phyloP scores from a whole-genome alignment of 306 rosid genomes.

The Vigna angularis region DNA sequence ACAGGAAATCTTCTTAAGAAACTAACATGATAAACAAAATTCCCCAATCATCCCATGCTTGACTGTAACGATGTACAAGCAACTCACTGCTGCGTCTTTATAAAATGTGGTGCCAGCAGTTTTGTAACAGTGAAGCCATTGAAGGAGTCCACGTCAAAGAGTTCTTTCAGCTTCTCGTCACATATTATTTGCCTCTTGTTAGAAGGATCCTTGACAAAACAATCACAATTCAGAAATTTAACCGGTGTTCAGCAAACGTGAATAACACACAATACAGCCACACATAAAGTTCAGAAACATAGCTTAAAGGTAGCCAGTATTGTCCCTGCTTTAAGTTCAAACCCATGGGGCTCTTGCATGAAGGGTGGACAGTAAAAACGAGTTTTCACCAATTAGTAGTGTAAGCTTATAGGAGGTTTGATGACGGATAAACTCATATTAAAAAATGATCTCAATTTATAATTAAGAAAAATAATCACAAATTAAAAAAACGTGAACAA shows the following conservation, averaged over 20 bases:
- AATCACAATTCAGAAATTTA: slow-evolving; percentile 43
- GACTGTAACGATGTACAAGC: slow-evolving; percentile 37
- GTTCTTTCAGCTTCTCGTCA: slow-evolving; percentile 83
- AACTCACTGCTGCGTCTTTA: slow-evolving; percentile 60
- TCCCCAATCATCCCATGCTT: slow-evolving; percentile 43
- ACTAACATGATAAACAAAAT: slow-evolving; percentile 47
- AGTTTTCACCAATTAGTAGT: neutral
- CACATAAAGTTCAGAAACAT: neutral
- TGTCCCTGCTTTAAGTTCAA: neutral
- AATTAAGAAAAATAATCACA: slow-evolving; percentile 15
- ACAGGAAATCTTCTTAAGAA: slow-evolving; percentile 41
- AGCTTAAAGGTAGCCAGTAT: slow-evolving; percentile 23
- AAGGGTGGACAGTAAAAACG: neutral
- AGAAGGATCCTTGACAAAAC: slow-evolving; percentile 70
- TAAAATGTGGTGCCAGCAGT: slow-evolving; percentile 72
- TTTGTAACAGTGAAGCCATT: slow-evolving; percentile 74
- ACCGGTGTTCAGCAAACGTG: slow-evolving; percentile 31
- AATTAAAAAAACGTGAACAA: slow-evolving; percentile 22
- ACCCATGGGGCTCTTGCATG: neutral
- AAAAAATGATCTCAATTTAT: slow-evolving; percentile 14
- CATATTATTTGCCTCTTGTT: slow-evolving; percentile 76
- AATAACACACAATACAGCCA: slow-evolving; percentile 22
- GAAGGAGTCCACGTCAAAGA: slow-evolving; percentile 67
- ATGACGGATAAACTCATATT: slow-evolving; percentile 23
- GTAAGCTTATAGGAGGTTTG: neutral